These are phyloP conservation scores for Talaromyces marneffei DNA, from an alignment of 2,329 filamentous ascomycete genomes.

Conservation along the genomic window DNA sequence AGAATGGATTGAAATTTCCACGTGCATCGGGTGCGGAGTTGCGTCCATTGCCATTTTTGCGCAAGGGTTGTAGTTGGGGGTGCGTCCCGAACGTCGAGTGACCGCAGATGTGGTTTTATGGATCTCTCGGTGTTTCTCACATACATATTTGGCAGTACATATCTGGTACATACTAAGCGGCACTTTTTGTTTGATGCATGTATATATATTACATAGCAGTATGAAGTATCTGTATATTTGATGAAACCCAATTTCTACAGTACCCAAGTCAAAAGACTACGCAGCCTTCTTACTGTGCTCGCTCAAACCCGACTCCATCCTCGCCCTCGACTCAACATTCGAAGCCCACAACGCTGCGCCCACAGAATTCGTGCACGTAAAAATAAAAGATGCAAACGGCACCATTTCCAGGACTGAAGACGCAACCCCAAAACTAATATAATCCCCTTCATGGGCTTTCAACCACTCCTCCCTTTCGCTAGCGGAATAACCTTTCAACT, in stretches of 20 bases:
- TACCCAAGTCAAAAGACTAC: constrained; percentile 10
- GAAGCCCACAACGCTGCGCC: constrained; percentile 93
- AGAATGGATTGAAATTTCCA: constrained; percentile 33
- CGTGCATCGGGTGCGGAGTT: constrained; percentile 27
- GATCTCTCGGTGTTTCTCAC: neutral
- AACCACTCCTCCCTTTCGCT: constrained; percentile 64
- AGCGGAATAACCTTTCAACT: constrained; percentile 75
- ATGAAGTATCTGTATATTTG: neutral
- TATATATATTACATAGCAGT: neutral
- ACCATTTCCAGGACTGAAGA: constrained; percentile 79
- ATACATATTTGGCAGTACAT: constrained; percentile 9
- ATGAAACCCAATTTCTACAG: too few species aligned
- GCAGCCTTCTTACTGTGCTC: constrained; percentile 29
- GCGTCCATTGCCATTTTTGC: constrained; percentile 36
- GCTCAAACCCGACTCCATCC: constrained; percentile 25
- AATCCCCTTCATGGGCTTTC: constrained; percentile 64
- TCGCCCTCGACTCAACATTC: constrained; percentile 59
- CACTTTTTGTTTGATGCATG: neutral
- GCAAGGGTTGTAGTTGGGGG: constrained; percentile 37
- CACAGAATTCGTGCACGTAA: constrained; percentile 85
- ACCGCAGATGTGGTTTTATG: neutral
- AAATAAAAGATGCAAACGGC: constrained; percentile 74
- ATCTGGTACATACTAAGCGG: neutral
- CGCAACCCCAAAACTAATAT: constrained; percentile 69
- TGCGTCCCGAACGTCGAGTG: constrained; percentile 27